phyloP scores from a whole-genome alignment of 1,139 yeast species.

The Candida labiduridarum region DNA sequence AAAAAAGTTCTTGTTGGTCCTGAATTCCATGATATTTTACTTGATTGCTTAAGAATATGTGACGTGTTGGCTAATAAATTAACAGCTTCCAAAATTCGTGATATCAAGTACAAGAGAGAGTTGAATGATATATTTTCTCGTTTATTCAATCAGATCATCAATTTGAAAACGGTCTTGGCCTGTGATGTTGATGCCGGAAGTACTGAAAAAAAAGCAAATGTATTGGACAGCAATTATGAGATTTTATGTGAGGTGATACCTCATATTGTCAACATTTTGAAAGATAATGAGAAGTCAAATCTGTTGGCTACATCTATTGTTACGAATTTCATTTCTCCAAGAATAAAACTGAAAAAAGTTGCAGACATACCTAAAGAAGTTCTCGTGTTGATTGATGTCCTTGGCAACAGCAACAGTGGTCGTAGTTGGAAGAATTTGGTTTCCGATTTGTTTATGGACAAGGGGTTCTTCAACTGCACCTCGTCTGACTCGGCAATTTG shows the following conservation, averaged over 20 bases:
- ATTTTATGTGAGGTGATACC: constrained; percentile 41
- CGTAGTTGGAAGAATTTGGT: constrained; percentile 57
- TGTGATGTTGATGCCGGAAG: neutral
- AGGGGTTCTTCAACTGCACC: constrained; percentile 42
- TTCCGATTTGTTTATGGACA: constrained; percentile 55
- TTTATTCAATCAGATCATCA: constrained; percentile 9
- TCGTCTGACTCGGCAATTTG: constrained; percentile 39
- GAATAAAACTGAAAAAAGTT: constrained; percentile 41
- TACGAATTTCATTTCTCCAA: constrained; percentile 46
- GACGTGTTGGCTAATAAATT: constrained; percentile 58
- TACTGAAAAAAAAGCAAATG: constrained; percentile 21
- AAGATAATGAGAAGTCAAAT: constrained; percentile 55
- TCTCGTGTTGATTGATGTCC: constrained; percentile 37
- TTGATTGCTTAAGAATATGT: constrained; percentile 54
- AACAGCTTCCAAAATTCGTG: constrained; percentile 60
- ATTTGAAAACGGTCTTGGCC: constrained; percentile 2
- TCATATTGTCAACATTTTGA: constrained; percentile 42
- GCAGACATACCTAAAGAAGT: constrained; percentile 34
- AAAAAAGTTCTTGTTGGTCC: constrained; percentile 55
- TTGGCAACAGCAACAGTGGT: constrained; percentile 40
- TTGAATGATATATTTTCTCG: constrained; percentile 57
- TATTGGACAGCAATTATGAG: constrained; percentile 40
- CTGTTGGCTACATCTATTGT: constrained; percentile 47
- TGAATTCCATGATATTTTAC: constrained; percentile 52
- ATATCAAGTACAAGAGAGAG: constrained; percentile 66